Evolutionary conservation across 441 rosid species (phyloP), one percentile per base, ranked within the genome.

Genomic region (Lepidium campestre): DNA sequence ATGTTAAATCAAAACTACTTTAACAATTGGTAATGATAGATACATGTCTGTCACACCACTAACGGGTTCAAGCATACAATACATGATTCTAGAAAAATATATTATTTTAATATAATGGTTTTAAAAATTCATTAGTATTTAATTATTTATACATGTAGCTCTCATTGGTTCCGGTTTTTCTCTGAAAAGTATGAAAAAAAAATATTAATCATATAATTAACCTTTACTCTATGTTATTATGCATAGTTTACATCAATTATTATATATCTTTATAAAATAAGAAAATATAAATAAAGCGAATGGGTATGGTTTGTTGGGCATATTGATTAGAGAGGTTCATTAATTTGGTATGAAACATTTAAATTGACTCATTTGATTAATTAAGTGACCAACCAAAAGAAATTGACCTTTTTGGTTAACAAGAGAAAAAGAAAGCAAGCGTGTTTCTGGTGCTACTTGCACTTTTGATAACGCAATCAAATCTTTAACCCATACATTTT

Each of bases 351-450:
- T 23, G 62, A 36, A 65, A 72, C 61, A 58, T 49, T 41, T 72
- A 40, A 32, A 57, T 57, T 49, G 62, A 59, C 35, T 59, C 57
- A 15, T 27, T 12, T 29, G 60, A 66, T 66, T 66, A 36, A 52
- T 44, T 66, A 42, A 27, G 67, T 72, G 67, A 72, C 72, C 72
- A 72, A 66, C 76, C 72, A 66, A 58, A 58, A 72, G 47, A 71
- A 48, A 64, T 48, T 31, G 71, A 71, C 60, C 64, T 64, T 65
- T 60, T 71, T 18, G 5, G 62, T 62, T 55, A 6, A 45, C 42
- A 62, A 47, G 46, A 70, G 7, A 50, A 35, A n/a, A n/a, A 58
- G 52, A 59, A 13, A 49, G 69, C 37, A 57, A 72, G 65, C 62
- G 67, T 72, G 72, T 72, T 2, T 23, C 5, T 10, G 22, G 25